phyloP scores from a whole-genome alignment of 176 grass and related monocot genomes.

The Phyllostachys edulis region DNA sequence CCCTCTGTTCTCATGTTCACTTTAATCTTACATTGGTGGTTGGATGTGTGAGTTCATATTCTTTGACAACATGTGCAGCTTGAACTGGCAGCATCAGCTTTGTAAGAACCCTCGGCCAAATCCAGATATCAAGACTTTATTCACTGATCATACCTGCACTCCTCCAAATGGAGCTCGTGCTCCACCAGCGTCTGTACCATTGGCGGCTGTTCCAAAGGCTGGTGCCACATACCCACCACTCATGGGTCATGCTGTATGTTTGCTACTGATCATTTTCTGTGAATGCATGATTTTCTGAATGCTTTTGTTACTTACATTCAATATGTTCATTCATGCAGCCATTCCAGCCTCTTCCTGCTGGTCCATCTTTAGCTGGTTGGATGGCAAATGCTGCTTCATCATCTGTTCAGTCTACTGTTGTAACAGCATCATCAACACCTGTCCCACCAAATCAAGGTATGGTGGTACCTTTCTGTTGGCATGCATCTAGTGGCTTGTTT shows the following conservation, averaged over 20 bases:
- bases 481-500: constrained; percentile 21
- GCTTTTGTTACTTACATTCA: constrained; percentile 32
- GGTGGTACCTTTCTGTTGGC: not conserved
- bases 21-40: not conserved
- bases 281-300: constrained; percentile 17
- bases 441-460: constrained; percentile 85
- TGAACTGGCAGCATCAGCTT: constrained; percentile 99
- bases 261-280: constrained; percentile 17
- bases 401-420: constrained; percentile 78
- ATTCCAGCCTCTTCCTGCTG: constrained; percentile 68
- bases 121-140: constrained; percentile 98
- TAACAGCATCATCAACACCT: constrained; percentile 67
- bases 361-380: constrained; percentile 93
- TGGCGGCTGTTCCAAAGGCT: constrained; percentile 81
- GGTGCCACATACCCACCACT: constrained; percentile 68
- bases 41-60: constrained; percentile 2
- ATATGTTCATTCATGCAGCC: constrained; percentile 43
- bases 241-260: constrained; percentile 64
- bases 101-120: constrained; percentile 93
- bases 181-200: constrained; percentile 76
- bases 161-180: constrained; percentile 73
- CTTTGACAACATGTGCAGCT: constrained; percentile 51
- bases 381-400: constrained; percentile 75
- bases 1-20: constrained; percentile 10
- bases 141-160: constrained; percentile 83